phyloP scores from a whole-genome alignment of 768 basidiomycete species.

The Panaeolus papilionaceus region DNA sequence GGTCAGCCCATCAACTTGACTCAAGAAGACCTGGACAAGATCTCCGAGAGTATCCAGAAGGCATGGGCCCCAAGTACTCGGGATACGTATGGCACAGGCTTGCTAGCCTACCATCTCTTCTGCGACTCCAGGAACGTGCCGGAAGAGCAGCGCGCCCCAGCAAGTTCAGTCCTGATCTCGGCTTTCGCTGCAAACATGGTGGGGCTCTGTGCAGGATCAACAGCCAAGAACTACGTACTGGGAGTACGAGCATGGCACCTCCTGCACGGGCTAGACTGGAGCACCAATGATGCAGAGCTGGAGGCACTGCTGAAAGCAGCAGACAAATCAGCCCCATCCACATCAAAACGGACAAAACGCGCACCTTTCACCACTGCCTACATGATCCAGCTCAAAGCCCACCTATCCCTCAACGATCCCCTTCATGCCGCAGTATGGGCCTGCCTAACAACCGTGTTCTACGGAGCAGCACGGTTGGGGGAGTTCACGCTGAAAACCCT shows the following conservation, averaged over 20 bases:
- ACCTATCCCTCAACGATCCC: slow-evolving; percentile 32
- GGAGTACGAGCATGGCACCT: slow-evolving; percentile 18
- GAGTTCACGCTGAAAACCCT: slow-evolving; percentile 45
- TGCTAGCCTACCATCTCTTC: slow-evolving; percentile 33
- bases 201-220: slow-evolving; percentile 13
- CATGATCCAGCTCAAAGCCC: slow-evolving; percentile 28
- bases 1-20: slow-evolving; percentile 17
- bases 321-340: slow-evolving; percentile 33
- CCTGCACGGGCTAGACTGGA: slow-evolving; percentile 12
- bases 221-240: slow-evolving; percentile 13
- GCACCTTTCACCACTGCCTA: slow-evolving; percentile 44
- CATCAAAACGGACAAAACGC: slow-evolving; percentile 26
- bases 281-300: slow-evolving; percentile 22
- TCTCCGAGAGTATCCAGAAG: slow-evolving; percentile 23
- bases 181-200: slow-evolving; percentile 3
- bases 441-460: slow-evolving; percentile 48
- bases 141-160: slow-evolving; percentile 15
- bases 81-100: slow-evolving; percentile 37
- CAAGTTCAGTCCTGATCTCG: not conserved
- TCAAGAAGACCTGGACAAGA: slow-evolving; percentile 29
- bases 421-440: slow-evolving; percentile 44
- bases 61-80: slow-evolving; percentile 28
- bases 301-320: slow-evolving; percentile 24
- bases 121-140: not conserved
- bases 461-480: slow-evolving; percentile 34